Conservation (phyloP, 495 filamentous ascomycete species). For the Venustampulla echinocandica region DNA sequence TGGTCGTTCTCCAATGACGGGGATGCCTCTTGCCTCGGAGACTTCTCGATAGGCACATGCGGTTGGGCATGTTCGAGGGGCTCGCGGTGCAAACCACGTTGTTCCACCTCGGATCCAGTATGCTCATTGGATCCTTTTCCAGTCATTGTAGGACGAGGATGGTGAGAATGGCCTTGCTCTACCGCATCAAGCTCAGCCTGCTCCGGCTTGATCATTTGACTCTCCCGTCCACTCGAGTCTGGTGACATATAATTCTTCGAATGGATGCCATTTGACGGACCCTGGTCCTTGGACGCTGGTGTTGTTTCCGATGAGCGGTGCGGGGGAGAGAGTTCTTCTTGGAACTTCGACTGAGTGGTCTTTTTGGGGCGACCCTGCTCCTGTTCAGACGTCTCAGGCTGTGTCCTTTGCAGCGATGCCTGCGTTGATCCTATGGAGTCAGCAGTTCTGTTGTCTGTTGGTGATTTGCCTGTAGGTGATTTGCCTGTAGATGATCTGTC, state of each 20-base stretch:
- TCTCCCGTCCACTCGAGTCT: background rate
- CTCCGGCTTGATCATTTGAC: background rate
- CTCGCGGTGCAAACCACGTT: too few relatives aligned
- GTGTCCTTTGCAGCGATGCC: conserved; percentile 11
- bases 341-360: conserved; percentile 13
- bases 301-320: conserved; percentile 1
- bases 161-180: background rate
- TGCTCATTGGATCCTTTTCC: too few relatives aligned
- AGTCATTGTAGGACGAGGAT: background rate
- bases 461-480: background rate
- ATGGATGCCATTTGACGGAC: background rate
- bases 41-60: too few relatives aligned
- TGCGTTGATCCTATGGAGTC: conserved; percentile 2
- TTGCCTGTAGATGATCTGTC: conserved; percentile 4
- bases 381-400: conserved; percentile 1
- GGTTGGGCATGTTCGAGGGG: too few relatives aligned
- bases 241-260: conserved; percentile 1
- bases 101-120: background rate
- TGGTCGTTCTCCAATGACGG: background rate
- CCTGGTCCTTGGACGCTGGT: conserved; percentile 4
- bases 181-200: background rate
- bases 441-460: background rate
- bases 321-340: conserved; percentile 19
- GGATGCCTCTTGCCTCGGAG: background rate
- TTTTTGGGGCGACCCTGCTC: background rate